Evolutionary conservation across 768 basidiomycete genomes (phyloP).

Genomic region (Xanthoconium stramineum): DNA sequence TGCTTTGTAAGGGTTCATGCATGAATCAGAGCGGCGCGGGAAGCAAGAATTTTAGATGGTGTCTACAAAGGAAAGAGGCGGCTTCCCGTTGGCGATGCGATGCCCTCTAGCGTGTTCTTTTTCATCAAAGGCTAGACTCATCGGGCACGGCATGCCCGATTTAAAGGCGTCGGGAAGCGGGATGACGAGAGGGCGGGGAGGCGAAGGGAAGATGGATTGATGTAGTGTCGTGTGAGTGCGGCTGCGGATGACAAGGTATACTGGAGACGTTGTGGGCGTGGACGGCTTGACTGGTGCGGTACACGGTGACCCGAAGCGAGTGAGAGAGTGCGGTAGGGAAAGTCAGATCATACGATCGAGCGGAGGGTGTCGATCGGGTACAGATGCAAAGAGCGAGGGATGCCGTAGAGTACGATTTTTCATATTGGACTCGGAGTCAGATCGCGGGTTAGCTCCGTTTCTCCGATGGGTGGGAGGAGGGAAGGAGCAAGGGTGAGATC

Average conservation of each 20-base stretch:
- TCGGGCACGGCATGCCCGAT: conserved; percentile 2
- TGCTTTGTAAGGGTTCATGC: not conserved
- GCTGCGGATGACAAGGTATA: not conserved
- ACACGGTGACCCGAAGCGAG: not conserved
- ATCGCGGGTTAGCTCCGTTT: conserved; percentile 20
- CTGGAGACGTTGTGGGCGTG: not conserved
- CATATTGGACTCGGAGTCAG: conserved; percentile 2
- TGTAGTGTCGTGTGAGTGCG: not conserved
- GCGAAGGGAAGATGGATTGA: not conserved
- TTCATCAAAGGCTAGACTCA: not conserved
- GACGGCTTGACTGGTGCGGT: not conserved
- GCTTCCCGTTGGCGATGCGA: not conserved
- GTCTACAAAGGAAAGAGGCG: not conserved
- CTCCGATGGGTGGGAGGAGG: conserved; percentile 10
- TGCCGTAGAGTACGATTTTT: conserved; percentile 4
- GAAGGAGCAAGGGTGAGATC: conserved; percentile 8
- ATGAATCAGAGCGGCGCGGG: conserved; percentile 7
- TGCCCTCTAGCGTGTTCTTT: not conserved
- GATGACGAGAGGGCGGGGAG: not conserved
- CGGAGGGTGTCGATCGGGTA: not conserved
- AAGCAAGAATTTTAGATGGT: not conserved
- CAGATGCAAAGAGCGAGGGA: not conserved
- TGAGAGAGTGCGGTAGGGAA: too few relatives aligned
- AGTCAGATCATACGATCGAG: not conserved
- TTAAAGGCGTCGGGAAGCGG: not conserved